phyloP scores from a whole-genome alignment of 108 stramenopile species.

The Craspedostauros australis region DNA sequence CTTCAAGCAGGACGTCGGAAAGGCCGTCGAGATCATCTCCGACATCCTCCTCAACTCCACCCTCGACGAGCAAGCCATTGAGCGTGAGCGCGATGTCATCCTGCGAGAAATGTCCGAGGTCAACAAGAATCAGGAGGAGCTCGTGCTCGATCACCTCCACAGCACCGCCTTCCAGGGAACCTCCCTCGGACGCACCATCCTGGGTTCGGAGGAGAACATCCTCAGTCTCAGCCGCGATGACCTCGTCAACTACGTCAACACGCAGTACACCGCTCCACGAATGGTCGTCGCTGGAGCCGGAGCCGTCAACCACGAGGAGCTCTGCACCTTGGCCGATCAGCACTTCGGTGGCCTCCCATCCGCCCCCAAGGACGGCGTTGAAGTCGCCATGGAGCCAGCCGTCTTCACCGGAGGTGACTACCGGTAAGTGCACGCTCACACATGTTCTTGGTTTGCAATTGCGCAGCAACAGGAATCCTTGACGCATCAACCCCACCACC shows the following conservation, averaged over 20 bases:
- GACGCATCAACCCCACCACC: too few species aligned
- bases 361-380: conserved; percentile 51
- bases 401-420: conserved; percentile 94
- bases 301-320: conserved; percentile 84
- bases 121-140: conserved; percentile 97
- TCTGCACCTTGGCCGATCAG: conserved; percentile 84
- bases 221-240: conserved; percentile 73
- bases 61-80: conserved; percentile 83
- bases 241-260: conserved; percentile 86
- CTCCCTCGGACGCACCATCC: conserved; percentile 94
- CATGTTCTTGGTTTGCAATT: too few species aligned
- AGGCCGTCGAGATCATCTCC: conserved; percentile 93
- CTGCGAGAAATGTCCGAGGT: conserved; percentile 99
- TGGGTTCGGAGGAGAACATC: conserved; percentile 95
- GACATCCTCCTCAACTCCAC: conserved; percentile 93
- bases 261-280: conserved; percentile 97
- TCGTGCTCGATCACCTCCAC: conserved; percentile 97
- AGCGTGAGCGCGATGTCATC: conserved; percentile 97
- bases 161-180: conserved; percentile 93
- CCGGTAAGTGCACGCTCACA: conserved; percentile 46
- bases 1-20: conserved; percentile 90
- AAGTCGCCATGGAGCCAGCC: conserved; percentile 86
- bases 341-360: conserved; percentile 86
- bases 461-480: too few species aligned
- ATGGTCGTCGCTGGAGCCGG: conserved; percentile 99